Evolutionary conservation across 306 rosid species (phyloP).

Genomic region (Echinosophora koreensis): DNA sequence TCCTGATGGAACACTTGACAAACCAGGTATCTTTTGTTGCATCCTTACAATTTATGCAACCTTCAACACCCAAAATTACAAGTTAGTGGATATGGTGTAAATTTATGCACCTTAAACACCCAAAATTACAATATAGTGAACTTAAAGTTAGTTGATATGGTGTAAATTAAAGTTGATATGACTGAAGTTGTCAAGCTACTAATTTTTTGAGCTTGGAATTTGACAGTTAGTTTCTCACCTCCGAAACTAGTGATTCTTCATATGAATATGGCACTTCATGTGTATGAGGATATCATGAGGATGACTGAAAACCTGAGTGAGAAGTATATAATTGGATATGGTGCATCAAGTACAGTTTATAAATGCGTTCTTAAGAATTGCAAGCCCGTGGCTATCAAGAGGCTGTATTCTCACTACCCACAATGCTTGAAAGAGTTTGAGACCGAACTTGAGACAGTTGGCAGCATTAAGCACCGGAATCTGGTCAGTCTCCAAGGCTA

Average conservation of each 20-base stretch:
- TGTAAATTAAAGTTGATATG: no score
- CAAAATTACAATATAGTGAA: background rate
- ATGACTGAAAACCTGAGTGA: conserved; percentile 93
- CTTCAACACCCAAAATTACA: background rate
- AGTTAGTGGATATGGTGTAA: background rate
- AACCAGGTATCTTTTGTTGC: conserved; percentile 67
- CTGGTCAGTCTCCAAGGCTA: conserved; percentile 95
- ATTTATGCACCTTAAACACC: conserved; percentile 1
- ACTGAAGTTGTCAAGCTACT: conserved; percentile 38
- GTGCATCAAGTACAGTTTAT: conserved; percentile 96
- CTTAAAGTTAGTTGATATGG: background rate
- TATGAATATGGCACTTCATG: conserved; percentile 98
- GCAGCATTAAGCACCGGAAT: conserved; percentile 95
- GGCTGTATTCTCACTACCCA: conserved; percentile 83
- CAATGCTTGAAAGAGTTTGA: conserved; percentile 80
- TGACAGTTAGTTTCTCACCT: conserved; percentile 70
- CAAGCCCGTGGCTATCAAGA: conserved; percentile 93
- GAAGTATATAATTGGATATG: conserved; percentile 88
- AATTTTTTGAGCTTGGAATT: conserved; percentile 42
- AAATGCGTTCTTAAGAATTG: conserved; percentile 94
- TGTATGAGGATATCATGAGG: conserved; percentile 93
- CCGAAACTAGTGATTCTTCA: conserved; percentile 91
- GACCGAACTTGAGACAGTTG: conserved; percentile 88
- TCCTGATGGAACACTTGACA: conserved; percentile 83
- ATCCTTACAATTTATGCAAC: conserved; percentile 6